Base-by-base conservation (phyloP, 148 eudicot species). In the Pharnaceum exiguum region DNA sequence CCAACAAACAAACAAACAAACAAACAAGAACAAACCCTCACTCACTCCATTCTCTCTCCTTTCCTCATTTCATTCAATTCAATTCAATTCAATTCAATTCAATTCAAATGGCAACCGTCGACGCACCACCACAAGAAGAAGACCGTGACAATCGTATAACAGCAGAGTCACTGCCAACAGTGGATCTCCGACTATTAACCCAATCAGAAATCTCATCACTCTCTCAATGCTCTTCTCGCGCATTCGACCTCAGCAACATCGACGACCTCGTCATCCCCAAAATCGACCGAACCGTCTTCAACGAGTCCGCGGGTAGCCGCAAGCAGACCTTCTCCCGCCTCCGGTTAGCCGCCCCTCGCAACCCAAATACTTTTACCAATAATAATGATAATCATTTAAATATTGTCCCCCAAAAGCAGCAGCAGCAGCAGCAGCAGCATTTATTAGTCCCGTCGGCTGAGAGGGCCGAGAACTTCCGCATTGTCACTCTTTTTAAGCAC, bases 291-390 rank as follows among this genome's bases (percentile, higher is more conserved):
- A 59, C 86, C 62, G 82, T 91, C 35, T 91, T 91, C 73, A 91
- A 91, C 47, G 97, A 91, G 45, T 85, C 96, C 57, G 94, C 94
- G 55, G 96, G 90, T 3, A 85, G 94, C 57, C 87, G 90, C 8
- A 87, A 87, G 19, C 97, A 91, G 57, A 91, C 97, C 45, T 91
- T 75, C 72, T 91, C 97, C 19, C 90, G 96, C 55, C 82, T 87
- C 68, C 96, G 94, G 27, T 78, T 82, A n/a, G n/a, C n/a, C 2
- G 79, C 97, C 25, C 83, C 83, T 10, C 82, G 77, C 2, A 75
- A 69, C 42, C 58, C 82, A 29, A 36, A 48, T 3, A 39, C 63
- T 23, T 33, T 68, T 51, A 9, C 69, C 55, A 24, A 7, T 24
- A 50, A 22, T 65, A 25, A 19, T 51, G 9, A 15, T 54, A 8